Conservation (phyloP, 1,139 yeast genomes). For the Hemisphaericaspora xylanilytica region DNA sequence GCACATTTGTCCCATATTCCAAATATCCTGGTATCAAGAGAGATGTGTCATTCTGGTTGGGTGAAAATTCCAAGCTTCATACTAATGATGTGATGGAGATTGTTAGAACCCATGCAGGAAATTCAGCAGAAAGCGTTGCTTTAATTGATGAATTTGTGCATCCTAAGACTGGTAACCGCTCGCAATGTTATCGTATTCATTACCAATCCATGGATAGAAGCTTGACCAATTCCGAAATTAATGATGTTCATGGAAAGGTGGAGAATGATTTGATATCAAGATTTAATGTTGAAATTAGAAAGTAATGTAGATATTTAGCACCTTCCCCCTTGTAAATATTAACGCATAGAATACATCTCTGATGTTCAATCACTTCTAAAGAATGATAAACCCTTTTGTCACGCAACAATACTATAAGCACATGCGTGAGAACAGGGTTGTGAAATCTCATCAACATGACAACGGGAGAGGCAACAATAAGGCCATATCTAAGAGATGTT, state of each 20-base stretch:
- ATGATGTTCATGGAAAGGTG: slow-evolving; percentile 63
- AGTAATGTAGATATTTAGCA: background rate
- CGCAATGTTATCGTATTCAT: slow-evolving; percentile 85
- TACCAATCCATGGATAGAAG: slow-evolving; percentile 96
- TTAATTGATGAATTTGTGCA: slow-evolving; percentile 80
- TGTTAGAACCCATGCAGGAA: slow-evolving; percentile 82
- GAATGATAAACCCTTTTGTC: too few species aligned
- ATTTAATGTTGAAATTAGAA: slow-evolving; percentile 62
- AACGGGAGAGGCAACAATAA: too few species aligned
- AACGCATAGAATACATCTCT: too few species aligned
- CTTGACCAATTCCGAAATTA: slow-evolving; percentile 78
- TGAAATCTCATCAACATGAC: too few species aligned
- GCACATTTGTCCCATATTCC: slow-evolving; percentile 83
- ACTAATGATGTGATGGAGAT: slow-evolving; percentile 93
- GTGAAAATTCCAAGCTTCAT: slow-evolving; percentile 51
- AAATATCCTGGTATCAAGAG: slow-evolving; percentile 84
- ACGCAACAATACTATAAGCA: too few species aligned
- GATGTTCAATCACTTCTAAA: too few species aligned
- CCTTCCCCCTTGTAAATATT: slow-evolving; percentile 4
- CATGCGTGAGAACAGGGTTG: too few species aligned
- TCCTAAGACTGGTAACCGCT: slow-evolving; percentile 73
- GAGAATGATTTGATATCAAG: slow-evolving; percentile 50
- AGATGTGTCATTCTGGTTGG: slow-evolving; percentile 92
- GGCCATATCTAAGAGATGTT: too few species aligned
- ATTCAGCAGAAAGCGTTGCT: slow-evolving; percentile 81